A percentile compares a stretch with the other conserved stretches of the same genome.
These are phyloP conservation scores for Chaetoceros tenuissimus DNA, from an alignment of 108 stramenopile genomes.

Conservation along the genomic window DNA sequence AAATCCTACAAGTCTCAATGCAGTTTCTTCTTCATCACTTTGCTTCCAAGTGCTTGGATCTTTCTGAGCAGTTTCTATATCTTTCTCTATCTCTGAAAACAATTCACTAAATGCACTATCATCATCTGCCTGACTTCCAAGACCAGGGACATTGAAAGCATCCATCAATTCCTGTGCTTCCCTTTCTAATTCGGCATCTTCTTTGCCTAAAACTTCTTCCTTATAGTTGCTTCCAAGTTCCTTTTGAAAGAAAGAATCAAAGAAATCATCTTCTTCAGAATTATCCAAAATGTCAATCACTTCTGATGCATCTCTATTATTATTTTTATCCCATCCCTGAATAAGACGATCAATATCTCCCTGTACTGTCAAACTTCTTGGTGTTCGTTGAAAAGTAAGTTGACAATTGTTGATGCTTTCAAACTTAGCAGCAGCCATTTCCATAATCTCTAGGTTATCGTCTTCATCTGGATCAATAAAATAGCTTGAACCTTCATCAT, in stretches of 20 bases:
- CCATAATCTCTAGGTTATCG: constrained; percentile 42
- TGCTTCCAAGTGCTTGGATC: neutral
- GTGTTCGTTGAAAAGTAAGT: constrained; percentile 34
- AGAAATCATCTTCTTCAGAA: constrained; percentile 28
- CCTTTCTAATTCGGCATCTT: constrained; percentile 7
- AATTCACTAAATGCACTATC: constrained; percentile 20
- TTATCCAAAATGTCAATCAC: constrained; percentile 22
- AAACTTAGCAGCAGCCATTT: constrained; percentile 41
- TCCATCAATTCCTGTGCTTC: constrained; percentile 16
- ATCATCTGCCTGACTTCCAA: constrained; percentile 22
- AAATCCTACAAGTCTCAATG: neutral
- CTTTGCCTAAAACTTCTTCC: constrained; percentile 25
- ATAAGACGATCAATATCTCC: constrained; percentile 34
- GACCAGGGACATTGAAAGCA: constrained; percentile 25
- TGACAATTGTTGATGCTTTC: constrained; percentile 16
- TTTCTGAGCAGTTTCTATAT: constrained; percentile 2
- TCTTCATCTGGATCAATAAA: constrained; percentile 22
- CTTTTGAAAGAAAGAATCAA: constrained; percentile 26
- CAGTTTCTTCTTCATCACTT: neutral
- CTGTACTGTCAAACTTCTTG: constrained; percentile 41
- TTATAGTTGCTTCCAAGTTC: constrained; percentile 45
- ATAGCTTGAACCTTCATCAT: neutral
- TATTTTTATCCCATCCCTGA: constrained; percentile 18
- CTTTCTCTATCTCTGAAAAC: constrained; percentile 20
- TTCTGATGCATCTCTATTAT: constrained; percentile 14